Conservation (phyloP, 306 rosid genomes). For the Malus sylvestris region DNA sequence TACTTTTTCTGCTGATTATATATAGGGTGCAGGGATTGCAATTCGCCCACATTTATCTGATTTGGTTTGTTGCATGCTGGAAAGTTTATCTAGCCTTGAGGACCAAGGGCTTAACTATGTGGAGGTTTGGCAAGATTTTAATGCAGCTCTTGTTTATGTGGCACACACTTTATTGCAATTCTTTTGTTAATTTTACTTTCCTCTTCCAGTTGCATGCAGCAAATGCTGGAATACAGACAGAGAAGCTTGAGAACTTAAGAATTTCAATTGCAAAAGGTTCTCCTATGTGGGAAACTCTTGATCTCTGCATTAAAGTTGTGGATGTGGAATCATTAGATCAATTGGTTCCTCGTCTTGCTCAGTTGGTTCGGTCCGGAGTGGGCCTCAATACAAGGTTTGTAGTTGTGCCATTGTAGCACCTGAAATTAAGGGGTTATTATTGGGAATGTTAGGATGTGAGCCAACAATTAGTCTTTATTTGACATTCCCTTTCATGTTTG, state of each 20-base stretch:
- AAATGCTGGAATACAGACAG: conserved; percentile 80
- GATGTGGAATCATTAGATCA: conserved; percentile 63
- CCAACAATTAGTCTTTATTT: too few relatives aligned
- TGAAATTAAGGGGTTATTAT: not conserved
- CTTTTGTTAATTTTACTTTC: conserved; percentile 8
- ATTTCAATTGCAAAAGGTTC: conserved; percentile 94
- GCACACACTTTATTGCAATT: conserved; percentile 1
- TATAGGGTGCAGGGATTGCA: conserved; percentile 84
- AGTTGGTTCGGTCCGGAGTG: conserved; percentile 85
- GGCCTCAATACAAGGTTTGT: conserved; percentile 92
- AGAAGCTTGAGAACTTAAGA: conserved; percentile 86
- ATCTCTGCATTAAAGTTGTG: conserved; percentile 76
- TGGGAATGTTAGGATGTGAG: not conserved
- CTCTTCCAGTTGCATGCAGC: conserved; percentile 75
- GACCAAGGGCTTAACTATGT: conserved; percentile 90
- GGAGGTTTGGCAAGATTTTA: conserved; percentile 54
- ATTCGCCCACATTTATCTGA: conserved; percentile 84
- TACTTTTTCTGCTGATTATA: conserved; percentile 6
- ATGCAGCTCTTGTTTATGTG: not conserved
- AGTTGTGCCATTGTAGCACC: not conserved
- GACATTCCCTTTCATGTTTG: not conserved
- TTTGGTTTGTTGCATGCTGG: conserved; percentile 94
- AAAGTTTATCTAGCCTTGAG: conserved; percentile 95
- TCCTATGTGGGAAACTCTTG: conserved; percentile 99
- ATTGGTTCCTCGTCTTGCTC: conserved; percentile 84